Conservation (phyloP, 2,329 filamentous ascomycete species). For the Colletotrichum zoysiae region DNA sequence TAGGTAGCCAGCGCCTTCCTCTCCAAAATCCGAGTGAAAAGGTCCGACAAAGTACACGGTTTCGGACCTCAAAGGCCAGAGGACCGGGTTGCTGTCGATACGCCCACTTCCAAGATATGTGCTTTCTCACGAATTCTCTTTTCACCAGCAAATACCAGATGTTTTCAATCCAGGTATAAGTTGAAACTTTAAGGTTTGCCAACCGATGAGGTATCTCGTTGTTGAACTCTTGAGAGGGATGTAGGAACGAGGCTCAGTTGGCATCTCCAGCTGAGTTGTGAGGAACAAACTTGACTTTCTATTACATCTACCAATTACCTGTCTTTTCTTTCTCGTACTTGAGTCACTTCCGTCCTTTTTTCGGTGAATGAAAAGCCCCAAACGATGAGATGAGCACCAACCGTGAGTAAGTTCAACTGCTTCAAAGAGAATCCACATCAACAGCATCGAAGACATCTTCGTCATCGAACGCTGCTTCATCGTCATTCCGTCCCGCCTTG, state of each 20-base stretch:
- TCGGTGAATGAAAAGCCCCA: neutral
- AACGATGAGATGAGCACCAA: neutral
- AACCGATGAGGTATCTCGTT: neutral
- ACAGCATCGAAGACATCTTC: conserved; percentile 26
- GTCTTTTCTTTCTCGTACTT: neutral
- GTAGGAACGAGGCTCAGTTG: neutral
- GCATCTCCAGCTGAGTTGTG: neutral
- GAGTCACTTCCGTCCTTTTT: no score
- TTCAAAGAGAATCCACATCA: conserved; percentile 10
- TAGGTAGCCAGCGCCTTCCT: neutral
- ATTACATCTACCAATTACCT: neutral
- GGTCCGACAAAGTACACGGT: no score
- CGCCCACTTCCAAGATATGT: no score
- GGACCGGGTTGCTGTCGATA: neutral
- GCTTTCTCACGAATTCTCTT: neutral
- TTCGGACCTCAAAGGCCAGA: neutral
- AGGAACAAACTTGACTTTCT: neutral
- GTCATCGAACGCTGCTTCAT: neutral
- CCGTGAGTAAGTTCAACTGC: neutral
- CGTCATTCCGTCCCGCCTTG: neutral
- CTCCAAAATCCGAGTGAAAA: neutral
- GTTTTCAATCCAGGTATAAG: neutral
- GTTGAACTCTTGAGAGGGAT: neutral
- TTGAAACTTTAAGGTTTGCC: neutral
- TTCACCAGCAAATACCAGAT: neutral